Conservation (phyloP, 768 basidiomycete genomes). For the Cystobasidium onofrii region DNA sequence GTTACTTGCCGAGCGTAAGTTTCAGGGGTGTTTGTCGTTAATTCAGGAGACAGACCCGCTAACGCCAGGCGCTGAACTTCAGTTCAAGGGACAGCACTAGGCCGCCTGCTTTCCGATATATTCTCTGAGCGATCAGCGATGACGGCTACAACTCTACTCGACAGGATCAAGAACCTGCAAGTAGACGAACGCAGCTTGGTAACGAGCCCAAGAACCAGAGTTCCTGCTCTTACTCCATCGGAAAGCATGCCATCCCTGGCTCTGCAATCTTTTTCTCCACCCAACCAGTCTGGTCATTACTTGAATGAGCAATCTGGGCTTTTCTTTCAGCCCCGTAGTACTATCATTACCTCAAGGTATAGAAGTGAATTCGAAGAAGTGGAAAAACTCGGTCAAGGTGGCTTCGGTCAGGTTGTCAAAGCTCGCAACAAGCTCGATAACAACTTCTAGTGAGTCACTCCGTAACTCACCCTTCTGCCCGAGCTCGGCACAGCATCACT, state of each 20-base stretch:
- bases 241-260: slow-evolving; percentile 18
- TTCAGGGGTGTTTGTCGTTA: too few species aligned
- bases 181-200: not conserved
- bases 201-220: not conserved
- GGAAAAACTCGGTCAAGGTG: slow-evolving; percentile 40
- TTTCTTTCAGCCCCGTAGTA: slow-evolving; percentile 39
- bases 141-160: not conserved
- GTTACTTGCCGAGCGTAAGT: slow-evolving; percentile 33
- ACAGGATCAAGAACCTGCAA: not conserved
- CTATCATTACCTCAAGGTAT: slow-evolving; percentile 34
- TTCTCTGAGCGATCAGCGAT: not conserved
- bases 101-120: not conserved
- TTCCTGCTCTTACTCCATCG: not conserved
- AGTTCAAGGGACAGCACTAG: slow-evolving; percentile 1
- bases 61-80: too few species aligned
- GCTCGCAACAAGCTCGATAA: slow-evolving; percentile 41
- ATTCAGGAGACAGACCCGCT: too few species aligned
- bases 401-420: slow-evolving; percentile 43
- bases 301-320: slow-evolving; percentile 35
- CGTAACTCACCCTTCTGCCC: not conserved
- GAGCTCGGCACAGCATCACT: not conserved
- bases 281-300: slow-evolving; percentile 16
- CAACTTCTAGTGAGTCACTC: slow-evolving; percentile 15
- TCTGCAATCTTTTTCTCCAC: slow-evolving; percentile 12
- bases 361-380: slow-evolving; percentile 42